Evolutionary conservation across 768 basidiomycete genomes (phyloP).

Genomic region (Trametes cubensis): DNA sequence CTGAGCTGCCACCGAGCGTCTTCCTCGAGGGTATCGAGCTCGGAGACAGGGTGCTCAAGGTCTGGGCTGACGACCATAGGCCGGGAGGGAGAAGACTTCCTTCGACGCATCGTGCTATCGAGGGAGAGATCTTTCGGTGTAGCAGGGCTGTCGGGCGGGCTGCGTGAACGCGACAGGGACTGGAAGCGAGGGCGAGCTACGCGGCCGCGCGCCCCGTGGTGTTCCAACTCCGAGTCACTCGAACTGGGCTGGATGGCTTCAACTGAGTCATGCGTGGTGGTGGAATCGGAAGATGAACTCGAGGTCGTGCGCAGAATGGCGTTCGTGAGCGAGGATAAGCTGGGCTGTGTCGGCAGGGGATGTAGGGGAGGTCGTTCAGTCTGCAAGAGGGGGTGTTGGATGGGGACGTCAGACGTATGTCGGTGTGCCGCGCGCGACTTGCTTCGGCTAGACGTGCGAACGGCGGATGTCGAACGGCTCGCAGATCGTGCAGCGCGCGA

Average conservation of each 20-base stretch:
- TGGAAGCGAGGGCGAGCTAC: conserved; percentile 12
- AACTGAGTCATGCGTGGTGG: conserved; percentile 18
- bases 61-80: conserved; percentile 9
- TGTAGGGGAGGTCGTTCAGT: conserved; percentile 17
- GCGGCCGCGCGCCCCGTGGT: conserved; percentile 23
- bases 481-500: conserved; percentile 51
- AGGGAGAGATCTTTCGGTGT: conserved; percentile 42
- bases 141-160: conserved; percentile 48
- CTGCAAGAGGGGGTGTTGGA: conserved; percentile 22
- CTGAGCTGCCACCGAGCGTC: conserved; percentile 19
- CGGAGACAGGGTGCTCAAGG: conserved; percentile 14
- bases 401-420: conserved; percentile 30
- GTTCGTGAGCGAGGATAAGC: conserved; percentile 28
- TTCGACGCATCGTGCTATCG: conserved; percentile 19
- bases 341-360: conserved; percentile 23
- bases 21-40: conserved; percentile 17
- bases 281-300: conserved; percentile 24
- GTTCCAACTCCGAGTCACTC: conserved; percentile 9
- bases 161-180: conserved; percentile 46
- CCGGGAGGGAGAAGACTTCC: conserved; percentile 22
- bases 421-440: conserved; percentile 39
- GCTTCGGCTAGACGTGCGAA: conserved; percentile 44
- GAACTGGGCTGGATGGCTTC: conserved; percentile 20
- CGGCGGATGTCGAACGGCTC: conserved; percentile 42
- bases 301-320: conserved; percentile 33